Evolutionary conservation across 2,329 filamentous ascomycete genomes (phyloP), one percentile per base, ranked within the genome.

Genomic region (Pleurostoma richardsiae): DNA sequence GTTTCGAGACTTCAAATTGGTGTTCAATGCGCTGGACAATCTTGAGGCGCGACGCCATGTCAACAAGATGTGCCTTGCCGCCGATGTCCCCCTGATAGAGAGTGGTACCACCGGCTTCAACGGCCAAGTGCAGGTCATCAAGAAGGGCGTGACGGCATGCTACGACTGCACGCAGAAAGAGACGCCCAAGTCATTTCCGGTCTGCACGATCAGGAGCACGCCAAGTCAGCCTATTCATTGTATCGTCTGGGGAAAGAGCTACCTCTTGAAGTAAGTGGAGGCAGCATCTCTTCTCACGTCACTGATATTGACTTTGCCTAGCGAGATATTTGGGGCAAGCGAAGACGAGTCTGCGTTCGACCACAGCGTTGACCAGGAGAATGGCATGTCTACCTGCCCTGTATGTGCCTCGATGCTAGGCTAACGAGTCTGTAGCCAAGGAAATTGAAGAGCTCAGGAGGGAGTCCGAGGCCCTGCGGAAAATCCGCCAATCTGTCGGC

Each of bases 231-330:
- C 92, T 1, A 97, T 99, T 40, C 94, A 99, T 68, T 97, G 94
- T 70, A 99, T 99, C 51, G 92, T 99, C 3, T 99, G 94, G 94
- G 92, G 82, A 26, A 99, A 97, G 70, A 96, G 90, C 64, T 99
- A 97, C 64, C 77, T 99, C 6, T 80, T 99, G 50, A 94, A 90
- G 67, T 71, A 58, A 28, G 76, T n/a, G 8, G n/a, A n/a, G 33
- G 33, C 8, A 8, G 8, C 33, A 36, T 8, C 8, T 8, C n/a
- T 8, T 36, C n/a, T n/a, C 8, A 36, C 8, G 33, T n/a, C 33
- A 36, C 33, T 36, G 33, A 36, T n/a, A 36, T 36, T n/a, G n/a
- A 36, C 8, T 36, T 36, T 28, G 26, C 33, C 2, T 26, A 67
- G 64, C 54, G 94, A 99, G 65, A 83, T 99, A 6, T 99, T 96